Evolutionary conservation across 2,329 filamentous ascomycete genomes (phyloP).

Genomic region (Neofusicoccum kwambonambiense): DNA sequence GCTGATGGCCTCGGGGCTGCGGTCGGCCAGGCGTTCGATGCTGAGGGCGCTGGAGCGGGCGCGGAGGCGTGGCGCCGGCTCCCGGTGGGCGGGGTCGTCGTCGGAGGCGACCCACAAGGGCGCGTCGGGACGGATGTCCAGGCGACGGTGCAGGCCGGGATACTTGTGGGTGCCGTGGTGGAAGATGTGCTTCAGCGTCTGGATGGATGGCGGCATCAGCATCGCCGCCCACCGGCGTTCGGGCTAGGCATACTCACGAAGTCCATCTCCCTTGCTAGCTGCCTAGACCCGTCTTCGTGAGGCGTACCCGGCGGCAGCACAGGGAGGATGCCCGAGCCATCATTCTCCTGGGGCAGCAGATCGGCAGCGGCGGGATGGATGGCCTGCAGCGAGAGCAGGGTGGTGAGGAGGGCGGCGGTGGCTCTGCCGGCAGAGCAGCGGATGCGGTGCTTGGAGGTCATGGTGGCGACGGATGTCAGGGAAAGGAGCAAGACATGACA

Average conservation of each 20-base stretch:
- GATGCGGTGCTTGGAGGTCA: slow-evolving; percentile 17
- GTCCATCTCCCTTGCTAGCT: slow-evolving; percentile 12
- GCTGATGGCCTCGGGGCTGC: slow-evolving; percentile 74
- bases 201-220: slow-evolving; percentile 18
- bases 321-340: slow-evolving; percentile 22
- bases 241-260: slow-evolving; percentile 18
- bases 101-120: slow-evolving; percentile 63
- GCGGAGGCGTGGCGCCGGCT: slow-evolving; percentile 47
- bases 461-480: slow-evolving; percentile 24
- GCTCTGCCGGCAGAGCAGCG: slow-evolving; percentile 18
- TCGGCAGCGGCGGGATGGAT: slow-evolving; percentile 4
- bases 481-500: slow-evolving; percentile 30
- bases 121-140: slow-evolving; percentile 66
- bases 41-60: slow-evolving; percentile 62
- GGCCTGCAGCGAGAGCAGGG: slow-evolving; percentile 62
- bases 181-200: slow-evolving; percentile 79
- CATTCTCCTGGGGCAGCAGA: not conserved
- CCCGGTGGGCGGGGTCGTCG: slow-evolving; percentile 43
- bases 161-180: slow-evolving; percentile 79
- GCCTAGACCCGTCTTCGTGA: slow-evolving; percentile 15
- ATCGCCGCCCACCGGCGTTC: slow-evolving; percentile 21
- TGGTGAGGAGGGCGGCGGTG: slow-evolving; percentile 58
- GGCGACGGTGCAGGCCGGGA: slow-evolving; percentile 71
- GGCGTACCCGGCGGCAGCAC: slow-evolving; percentile 23
- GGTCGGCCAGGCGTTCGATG: slow-evolving; percentile 80